phyloP scores from a whole-genome alignment of 2,329 filamentous ascomycete species.

The Aureobasidium leucospermi region DNA sequence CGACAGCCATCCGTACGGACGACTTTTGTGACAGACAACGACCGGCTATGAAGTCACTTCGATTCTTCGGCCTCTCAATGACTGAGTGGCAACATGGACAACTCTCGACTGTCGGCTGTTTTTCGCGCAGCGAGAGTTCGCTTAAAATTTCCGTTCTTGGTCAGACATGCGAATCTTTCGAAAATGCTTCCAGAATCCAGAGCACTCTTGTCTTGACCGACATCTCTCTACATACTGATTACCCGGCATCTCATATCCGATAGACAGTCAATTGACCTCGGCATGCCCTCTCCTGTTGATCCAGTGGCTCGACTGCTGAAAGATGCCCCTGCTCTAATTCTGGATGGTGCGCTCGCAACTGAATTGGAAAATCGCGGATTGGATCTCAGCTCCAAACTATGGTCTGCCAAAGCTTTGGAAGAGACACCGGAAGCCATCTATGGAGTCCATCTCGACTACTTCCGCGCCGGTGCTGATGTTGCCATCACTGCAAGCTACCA shows the following conservation, averaged over 20 bases:
- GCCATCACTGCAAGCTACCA: constrained; percentile 44
- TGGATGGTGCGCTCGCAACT: constrained; percentile 43
- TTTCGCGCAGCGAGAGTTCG: neutral
- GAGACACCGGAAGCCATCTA: constrained; percentile 35
- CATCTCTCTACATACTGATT: neutral
- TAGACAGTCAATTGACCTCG: neutral
- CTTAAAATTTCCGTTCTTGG: neutral
- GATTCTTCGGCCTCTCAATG: no score
- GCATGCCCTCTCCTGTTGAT: constrained; percentile 1
- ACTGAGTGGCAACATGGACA: neutral
- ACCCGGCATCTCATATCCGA: neutral
- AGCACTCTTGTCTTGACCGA: neutral
- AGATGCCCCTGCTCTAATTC: constrained; percentile 25
- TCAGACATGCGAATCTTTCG: constrained; percentile 5
- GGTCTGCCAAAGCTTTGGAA: constrained; percentile 38
- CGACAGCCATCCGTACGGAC: no score
- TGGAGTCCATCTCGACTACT: constrained; percentile 39
- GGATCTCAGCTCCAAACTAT: constrained; percentile 37
- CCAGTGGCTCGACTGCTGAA: constrained; percentile 7
- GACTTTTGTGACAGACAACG: no score
- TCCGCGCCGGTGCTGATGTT: constrained; percentile 37
- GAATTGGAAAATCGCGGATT: constrained; percentile 38
- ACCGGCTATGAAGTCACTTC: no score
- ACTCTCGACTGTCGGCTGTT: neutral
- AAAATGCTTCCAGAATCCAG: constrained; percentile 9